Evolutionary conservation across 108 stramenopile species (phyloP).

Genomic region (Poteriospumella lacustris): DNA sequence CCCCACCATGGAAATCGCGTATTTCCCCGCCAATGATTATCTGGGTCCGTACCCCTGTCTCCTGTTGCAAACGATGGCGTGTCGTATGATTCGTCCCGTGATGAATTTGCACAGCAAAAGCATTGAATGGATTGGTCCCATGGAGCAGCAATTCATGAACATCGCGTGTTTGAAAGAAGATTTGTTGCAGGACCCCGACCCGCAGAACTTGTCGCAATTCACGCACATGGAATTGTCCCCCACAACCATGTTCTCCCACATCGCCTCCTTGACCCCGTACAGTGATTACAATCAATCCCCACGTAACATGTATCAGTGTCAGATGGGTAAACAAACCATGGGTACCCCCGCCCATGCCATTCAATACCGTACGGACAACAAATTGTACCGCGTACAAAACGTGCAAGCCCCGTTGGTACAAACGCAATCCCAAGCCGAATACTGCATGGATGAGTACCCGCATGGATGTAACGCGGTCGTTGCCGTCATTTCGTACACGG

Average conservation of each 20-base stretch:
- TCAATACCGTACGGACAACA: slow-evolving; percentile 86
- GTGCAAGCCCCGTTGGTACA: slow-evolving; percentile 96
- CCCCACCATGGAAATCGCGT: slow-evolving; percentile 47
- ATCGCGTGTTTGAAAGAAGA: slow-evolving; percentile 72
- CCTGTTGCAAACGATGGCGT: slow-evolving; percentile 75
- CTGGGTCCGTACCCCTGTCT: slow-evolving; percentile 82
- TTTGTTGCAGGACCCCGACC: slow-evolving; percentile 64
- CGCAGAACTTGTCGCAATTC: not conserved
- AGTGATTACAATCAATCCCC: slow-evolving; percentile 97
- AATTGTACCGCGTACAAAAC: slow-evolving; percentile 82
- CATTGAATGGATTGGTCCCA: slow-evolving; percentile 84
- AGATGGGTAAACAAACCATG: slow-evolving; percentile 99
- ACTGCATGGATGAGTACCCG: slow-evolving; percentile 94
- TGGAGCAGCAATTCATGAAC: slow-evolving; percentile 95
- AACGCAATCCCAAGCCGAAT: slow-evolving; percentile 76
- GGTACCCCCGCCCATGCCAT: slow-evolving; percentile 87
- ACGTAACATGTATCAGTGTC: slow-evolving; percentile 94
- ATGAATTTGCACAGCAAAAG: slow-evolving; percentile 67
- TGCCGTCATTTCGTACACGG: slow-evolving; percentile 97
- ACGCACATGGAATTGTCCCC: slow-evolving; percentile 94
- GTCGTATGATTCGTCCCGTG: slow-evolving; percentile 83
- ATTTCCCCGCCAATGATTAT: slow-evolving; percentile 23
- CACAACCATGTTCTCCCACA: slow-evolving; percentile 89
- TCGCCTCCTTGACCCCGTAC: slow-evolving; percentile 91
- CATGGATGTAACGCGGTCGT: slow-evolving; percentile 79